Evolutionary conservation across 164 flowering plant species (phyloP).

Genomic region (Stephania yunnanensis): DNA sequence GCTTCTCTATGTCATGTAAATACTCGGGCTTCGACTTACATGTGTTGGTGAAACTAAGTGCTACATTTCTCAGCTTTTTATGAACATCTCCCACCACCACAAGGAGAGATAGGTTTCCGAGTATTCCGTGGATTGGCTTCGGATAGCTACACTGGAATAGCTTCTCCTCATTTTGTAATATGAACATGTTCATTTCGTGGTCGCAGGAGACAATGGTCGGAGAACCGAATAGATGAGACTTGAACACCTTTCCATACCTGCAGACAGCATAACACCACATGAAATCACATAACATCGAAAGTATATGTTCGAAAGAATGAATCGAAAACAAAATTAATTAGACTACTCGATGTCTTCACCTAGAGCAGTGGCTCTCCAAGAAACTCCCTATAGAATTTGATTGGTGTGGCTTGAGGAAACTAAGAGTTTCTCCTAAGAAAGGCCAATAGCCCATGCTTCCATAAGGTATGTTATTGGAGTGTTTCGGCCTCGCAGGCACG

Average conservation of each 20-base stretch:
- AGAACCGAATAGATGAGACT: conserved; percentile 61
- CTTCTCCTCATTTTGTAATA: conserved; percentile 77
- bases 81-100: conserved; percentile 56
- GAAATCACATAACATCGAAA: too few relatives aligned
- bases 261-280: too few relatives aligned
- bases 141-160: conserved; percentile 64
- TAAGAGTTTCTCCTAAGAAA: conserved; percentile 58
- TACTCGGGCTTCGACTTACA: conserved; percentile 37
- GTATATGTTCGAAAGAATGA: background rate
- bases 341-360: conserved; percentile 29
- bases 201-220: conserved; percentile 79
- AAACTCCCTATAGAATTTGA: conserved; percentile 54
- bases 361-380: conserved; percentile 53
- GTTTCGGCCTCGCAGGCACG: conserved; percentile 12
- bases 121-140: conserved; percentile 59
- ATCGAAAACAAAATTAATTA: background rate
- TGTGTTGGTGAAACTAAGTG: conserved; percentile 30
- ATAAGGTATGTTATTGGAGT: conserved; percentile 32
- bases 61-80: conserved; percentile 43
- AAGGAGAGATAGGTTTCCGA: conserved; percentile 56
- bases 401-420: conserved; percentile 59
- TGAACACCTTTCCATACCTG: conserved; percentile 76
- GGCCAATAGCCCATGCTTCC: conserved; percentile 84
- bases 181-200: conserved; percentile 54
- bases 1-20: conserved; percentile 37